Evolutionary conservation across 2,329 filamentous ascomycete genomes (phyloP), one percentile per base, ranked within the genome.

Genomic region (Aspergillus sclerotialis): DNA sequence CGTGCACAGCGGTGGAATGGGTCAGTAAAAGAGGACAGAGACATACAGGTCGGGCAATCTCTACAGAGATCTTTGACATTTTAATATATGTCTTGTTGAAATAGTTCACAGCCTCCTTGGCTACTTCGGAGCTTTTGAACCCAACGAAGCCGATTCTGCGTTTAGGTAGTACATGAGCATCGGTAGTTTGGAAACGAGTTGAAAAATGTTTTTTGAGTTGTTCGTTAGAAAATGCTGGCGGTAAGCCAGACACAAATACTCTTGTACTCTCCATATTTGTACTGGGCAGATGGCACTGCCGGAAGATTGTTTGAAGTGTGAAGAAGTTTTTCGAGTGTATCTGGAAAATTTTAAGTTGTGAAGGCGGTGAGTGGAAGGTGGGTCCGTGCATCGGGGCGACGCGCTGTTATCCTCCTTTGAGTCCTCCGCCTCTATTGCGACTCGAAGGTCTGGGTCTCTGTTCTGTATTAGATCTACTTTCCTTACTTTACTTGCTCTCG

Each of bases 21-120:
- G 26, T 5, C 23, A 30, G 24, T 5, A 16, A 30, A 15, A 26
- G 16, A 19, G 35, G 35, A 36, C 25, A 32, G 32, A 21, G 34
- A 64, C 75, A 57, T 68, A 93, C 84, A 40, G 92, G 82, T 59
- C 77, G 81, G 37, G 92, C 92, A 54, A 92, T 68, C 67, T 95
- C 89, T 42, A 95, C 92, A 18, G 74, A 75, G 52, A 98, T 88
- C 68, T 82, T 93, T 38, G 89, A 94, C 84, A 95, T 92, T 50
- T 88, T 86, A 52, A 98, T 87, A 64, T 88, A 98, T 44, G 89
- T 82, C 59, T 78, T 86, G 70, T 98, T 89, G 72, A 95, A 95
- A 69, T 94, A 94, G 63, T 85, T 89, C 58, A 93, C 84, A 28
- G 92, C 90, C 55, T 80, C 77, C 37, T 76, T 70, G 37, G 92